These are phyloP conservation scores for Ascoidea tarda DNA, from an alignment of 805 yeast species.

Conservation along the genomic window DNA sequence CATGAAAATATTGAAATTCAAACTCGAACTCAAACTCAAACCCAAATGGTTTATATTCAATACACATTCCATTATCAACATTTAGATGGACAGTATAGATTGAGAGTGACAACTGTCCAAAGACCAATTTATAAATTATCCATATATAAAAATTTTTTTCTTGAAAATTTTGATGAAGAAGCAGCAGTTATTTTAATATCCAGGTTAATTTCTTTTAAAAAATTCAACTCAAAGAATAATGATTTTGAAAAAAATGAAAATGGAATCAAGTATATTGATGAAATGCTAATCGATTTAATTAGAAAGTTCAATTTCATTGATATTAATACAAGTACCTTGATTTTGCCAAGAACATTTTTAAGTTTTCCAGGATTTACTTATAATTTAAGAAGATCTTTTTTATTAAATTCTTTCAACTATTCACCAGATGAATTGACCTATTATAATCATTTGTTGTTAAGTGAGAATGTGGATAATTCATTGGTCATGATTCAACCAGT, in stretches of 20 bases:
- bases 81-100: conserved; percentile 79
- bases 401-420: conserved; percentile 89
- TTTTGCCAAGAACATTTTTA: conserved; percentile 71
- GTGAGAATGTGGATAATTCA: conserved; percentile 88
- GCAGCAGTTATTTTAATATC: conserved; percentile 95
- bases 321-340: conserved; percentile 72
- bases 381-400: conserved; percentile 92
- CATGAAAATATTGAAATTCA: conserved; percentile 1
- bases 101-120: conserved; percentile 79
- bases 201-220: conserved; percentile 76
- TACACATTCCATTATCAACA: conserved; percentile 90
- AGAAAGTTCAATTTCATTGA: conserved; percentile 89
- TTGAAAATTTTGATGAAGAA: conserved; percentile 86
- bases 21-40: neutral
- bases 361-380: conserved; percentile 92
- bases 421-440: conserved; percentile 99
- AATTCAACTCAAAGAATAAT: conserved; percentile 19
- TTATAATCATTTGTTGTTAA: conserved; percentile 80
- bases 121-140: conserved; percentile 7
- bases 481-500: conserved; percentile 98
- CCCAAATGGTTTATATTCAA: conserved; percentile 35
- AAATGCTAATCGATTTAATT: conserved; percentile 79
- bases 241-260: conserved; percentile 79
- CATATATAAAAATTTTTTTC: conserved; percentile 22
- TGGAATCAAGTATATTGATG: conserved; percentile 87